Evolutionary conservation across 495 filamentous ascomycete genomes (phyloP), one percentile per base, ranked within the genome.

Genomic region (Penicillium simplicissimum): DNA sequence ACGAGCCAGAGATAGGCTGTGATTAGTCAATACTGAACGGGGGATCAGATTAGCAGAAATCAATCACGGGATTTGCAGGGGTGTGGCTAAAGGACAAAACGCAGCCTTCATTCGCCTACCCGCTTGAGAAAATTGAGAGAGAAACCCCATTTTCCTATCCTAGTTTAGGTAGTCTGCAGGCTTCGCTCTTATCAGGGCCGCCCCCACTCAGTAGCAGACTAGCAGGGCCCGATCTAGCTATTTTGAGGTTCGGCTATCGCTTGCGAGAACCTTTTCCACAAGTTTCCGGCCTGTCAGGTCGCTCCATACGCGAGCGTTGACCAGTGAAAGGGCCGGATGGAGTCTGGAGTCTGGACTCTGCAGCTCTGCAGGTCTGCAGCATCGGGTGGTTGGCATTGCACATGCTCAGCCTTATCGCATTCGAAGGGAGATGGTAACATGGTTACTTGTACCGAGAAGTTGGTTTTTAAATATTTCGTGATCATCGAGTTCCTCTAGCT

Each of bases 91-190:
- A 31, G 28, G 23, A 1, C 23, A 25, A 25, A 25, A 25, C 23
- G 23, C 23, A 25, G 3, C 23, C 23, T 25, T 31, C 28, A 31
- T 31, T 49, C 19, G 8, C 43, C n/a, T 42, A 19, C 34, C 49
- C 31, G 55, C 37, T 58, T 48, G 10, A 31, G 43, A 34, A 31
- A n/a, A n/a, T n/a, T 25, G 23, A 25, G 23, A 25, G 23, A 1
- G 8, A 31, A 31, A 49, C 43, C 31, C 33, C 57, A 13, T 52
- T 52, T 52, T 59, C 57, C 47, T 14, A 40, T 59, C 28, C 9
- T 2, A 25, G 48, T 53, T 59, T 2, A 25, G 48, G 45, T 59
- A 59, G 57, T 37, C 19, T 59, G 57, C 57, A 59, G 53, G 51
- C 28, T 43, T 59, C 25, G 37, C 37, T 51, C 34, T 52, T 51